Evolutionary conservation across 2,329 filamentous ascomycete species (phyloP), one percentile per base, ranked within the genome.

Genomic region (Rhynchosporium graminicola): DNA sequence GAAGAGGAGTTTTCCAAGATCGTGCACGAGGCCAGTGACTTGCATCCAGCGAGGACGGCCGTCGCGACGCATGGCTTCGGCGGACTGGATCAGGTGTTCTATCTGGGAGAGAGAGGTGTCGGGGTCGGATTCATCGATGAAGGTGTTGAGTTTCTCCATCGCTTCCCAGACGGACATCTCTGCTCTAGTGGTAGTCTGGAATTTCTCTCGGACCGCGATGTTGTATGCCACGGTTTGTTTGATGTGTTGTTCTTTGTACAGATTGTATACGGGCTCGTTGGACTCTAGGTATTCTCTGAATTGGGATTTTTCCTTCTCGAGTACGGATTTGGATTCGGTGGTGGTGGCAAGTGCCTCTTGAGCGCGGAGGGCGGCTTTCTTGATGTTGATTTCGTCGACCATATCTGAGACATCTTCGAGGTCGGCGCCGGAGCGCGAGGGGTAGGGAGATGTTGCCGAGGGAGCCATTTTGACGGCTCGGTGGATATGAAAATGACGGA

Each of bases 71-170:
- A 96, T 95, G 13, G 92, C 92, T 78, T 97, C 92, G 59, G 92
- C 92, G 20, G 89, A 88, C 76, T 97, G 92, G 15, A 96, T 84
- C 36, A 96, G 83, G 77, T 96, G 92, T 77, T 96, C 89, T 74
- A 96, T 96, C 79, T 96, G 92, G 33, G 87, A 89, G 66, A 97
- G 87, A 54, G 85, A 86, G 51, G 92, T 96, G 78, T 97, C 92
- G 1, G 92, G 92, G 79, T 97, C 92, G 26, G 88, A 92, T 77
- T 96, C 90, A 78, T 97, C 92, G 75, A 96, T 90, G 58, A 96
- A 83, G 0, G 89, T 92, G 82, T 96, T 91, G 73, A 96, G 87
- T 77, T 92, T 93, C 83, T 96, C 91, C 78, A 96, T 95, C 26
- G 92, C 92, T 75, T 96, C 82, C 92, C 92, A 96, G 75, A 96